phyloP scores from a whole-genome alignment of 2,329 filamentous ascomycete genomes.

The Taxawa tesnikishii region DNA sequence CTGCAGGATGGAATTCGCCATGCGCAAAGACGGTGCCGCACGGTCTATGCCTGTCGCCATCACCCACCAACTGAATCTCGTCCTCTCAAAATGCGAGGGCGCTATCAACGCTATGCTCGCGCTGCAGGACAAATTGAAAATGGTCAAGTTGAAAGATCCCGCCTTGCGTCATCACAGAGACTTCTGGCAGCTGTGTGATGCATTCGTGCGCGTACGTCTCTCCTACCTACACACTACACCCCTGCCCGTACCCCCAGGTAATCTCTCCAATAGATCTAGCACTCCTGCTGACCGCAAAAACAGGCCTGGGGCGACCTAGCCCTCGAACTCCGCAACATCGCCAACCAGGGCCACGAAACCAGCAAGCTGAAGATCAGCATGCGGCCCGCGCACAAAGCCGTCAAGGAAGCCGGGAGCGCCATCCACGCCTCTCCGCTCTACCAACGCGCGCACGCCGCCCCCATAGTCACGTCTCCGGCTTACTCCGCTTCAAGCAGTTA shows the following conservation, averaged over 20 bases:
- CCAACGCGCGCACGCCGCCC: slow-evolving; percentile 30
- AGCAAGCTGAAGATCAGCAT: slow-evolving; percentile 62
- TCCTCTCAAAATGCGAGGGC: slow-evolving; percentile 59
- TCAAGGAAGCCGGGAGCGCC: slow-evolving; percentile 66
- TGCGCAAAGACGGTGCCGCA: slow-evolving; percentile 48
- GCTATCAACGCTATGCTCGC: slow-evolving; percentile 63
- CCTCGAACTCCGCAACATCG: slow-evolving; percentile 41
- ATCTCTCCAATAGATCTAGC: slow-evolving; percentile 1
- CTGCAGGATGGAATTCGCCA: slow-evolving; percentile 54
- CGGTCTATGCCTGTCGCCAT: slow-evolving; percentile 20
- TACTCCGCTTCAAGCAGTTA: too few relatives aligned
- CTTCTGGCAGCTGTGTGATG: slow-evolving; percentile 61
- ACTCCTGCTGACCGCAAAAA: slow-evolving; percentile 23
- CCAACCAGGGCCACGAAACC: slow-evolving; percentile 23
- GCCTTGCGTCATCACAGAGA: slow-evolving; percentile 53
- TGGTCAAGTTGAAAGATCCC: slow-evolving; percentile 76
- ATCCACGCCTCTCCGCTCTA: slow-evolving; percentile 58
- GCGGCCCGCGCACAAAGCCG: slow-evolving; percentile 67
- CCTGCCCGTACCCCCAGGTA: neutral
- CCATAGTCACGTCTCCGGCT: slow-evolving; percentile 23
- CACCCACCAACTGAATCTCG: slow-evolving; percentile 53
- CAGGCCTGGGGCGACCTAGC: slow-evolving; percentile 57
- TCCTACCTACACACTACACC: slow-evolving; percentile 2
- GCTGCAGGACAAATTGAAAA: slow-evolving; percentile 59
- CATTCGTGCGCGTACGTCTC: slow-evolving; percentile 45